Evolutionary conservation across 78 protist genomes (phyloP).

Genomic region (slime mould (Dictyostelium discoideum)): DNA sequence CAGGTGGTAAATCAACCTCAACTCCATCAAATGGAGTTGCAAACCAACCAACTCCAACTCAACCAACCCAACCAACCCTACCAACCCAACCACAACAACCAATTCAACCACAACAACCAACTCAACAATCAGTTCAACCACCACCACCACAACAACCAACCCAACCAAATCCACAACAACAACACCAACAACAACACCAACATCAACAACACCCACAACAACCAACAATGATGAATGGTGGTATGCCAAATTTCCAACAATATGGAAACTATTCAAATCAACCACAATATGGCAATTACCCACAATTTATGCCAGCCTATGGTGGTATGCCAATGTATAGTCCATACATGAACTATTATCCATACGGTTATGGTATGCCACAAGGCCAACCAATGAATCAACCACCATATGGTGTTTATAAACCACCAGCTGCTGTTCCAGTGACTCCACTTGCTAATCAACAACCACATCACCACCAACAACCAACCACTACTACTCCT

Average conservation of each 20-base stretch:
- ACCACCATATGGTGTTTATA: constrained; percentile 10
- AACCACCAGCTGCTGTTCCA: constrained; percentile 45
- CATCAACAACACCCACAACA: background rate
- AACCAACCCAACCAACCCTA: constrained; percentile 2
- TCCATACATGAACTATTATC: constrained; percentile 42
- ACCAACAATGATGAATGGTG: background rate
- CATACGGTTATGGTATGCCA: constrained; percentile 24
- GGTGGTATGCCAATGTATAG: constrained; percentile 55
- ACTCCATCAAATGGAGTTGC: background rate
- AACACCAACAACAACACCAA: background rate
- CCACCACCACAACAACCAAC: background rate
- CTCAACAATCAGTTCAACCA: background rate
- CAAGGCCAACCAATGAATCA: constrained; percentile 1
- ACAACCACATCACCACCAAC: constrained; percentile 12
- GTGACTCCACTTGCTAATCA: constrained; percentile 9
- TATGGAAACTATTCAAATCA: background rate
- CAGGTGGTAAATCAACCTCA: background rate
- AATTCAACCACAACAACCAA: background rate
- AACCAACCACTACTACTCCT: background rate
- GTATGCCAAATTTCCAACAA: constrained; percentile 12
- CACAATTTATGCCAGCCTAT: background rate
- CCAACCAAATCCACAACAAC: constrained; percentile 8
- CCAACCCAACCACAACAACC: constrained; percentile 6
- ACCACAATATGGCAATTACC: constrained; percentile 9
- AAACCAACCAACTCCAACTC: background rate